Evolutionary conservation across 441 rosid species (phyloP).

Genomic region (Macaranga tanarius): DNA sequence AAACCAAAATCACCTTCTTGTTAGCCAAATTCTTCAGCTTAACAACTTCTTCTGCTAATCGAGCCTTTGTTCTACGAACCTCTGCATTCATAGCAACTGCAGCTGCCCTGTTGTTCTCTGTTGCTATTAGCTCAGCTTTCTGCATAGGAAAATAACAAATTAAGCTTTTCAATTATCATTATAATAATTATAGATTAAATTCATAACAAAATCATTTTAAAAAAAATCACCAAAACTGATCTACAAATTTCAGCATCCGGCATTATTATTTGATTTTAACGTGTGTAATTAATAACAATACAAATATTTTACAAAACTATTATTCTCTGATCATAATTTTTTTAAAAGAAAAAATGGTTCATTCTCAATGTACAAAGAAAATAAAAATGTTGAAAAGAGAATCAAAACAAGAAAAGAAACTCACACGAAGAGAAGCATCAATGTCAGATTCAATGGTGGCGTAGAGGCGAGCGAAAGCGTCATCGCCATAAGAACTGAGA

Average conservation of each 20-base stretch:
- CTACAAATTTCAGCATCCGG: no score
- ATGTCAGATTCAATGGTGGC: conserved; percentile 64
- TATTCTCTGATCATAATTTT: no score
- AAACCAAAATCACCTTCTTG: conserved; percentile 53
- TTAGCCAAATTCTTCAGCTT: conserved; percentile 79
- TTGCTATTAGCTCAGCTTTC: conserved; percentile 73
- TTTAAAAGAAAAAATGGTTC: no score
- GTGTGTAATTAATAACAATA: no score
- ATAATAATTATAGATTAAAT: no score
- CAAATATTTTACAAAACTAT: no score
- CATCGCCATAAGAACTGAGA: conserved; percentile 68
- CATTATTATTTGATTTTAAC: no score
- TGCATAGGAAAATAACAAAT: conserved; percentile 16
- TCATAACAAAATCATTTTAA: no score
- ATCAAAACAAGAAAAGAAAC: not conserved
- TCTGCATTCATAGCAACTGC: conserved; percentile 80
- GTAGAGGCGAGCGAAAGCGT: conserved; percentile 77
- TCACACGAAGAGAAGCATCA: conserved; percentile 66
- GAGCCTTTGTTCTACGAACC: conserved; percentile 82
- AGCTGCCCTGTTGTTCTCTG: conserved; percentile 68
- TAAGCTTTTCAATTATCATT: no score
- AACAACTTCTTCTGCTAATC: conserved; percentile 79
- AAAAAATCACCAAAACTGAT: no score
- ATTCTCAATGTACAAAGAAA: no score
- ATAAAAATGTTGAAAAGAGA: not conserved